phyloP scores from a whole-genome alignment of 345 rosid species.

The Eucalyptus pauciflora region DNA sequence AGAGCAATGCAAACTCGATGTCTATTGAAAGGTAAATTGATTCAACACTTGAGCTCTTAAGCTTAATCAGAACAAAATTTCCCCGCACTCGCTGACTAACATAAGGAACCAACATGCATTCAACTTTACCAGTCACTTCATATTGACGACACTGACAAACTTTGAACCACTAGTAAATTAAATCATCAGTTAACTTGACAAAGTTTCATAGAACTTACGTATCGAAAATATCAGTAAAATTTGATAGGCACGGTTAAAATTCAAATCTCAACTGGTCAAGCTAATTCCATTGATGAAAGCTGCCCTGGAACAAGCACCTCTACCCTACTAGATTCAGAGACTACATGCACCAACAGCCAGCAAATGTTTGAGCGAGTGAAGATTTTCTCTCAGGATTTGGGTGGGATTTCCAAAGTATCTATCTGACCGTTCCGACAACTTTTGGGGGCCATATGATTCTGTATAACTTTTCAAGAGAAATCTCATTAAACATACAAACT shows the following conservation, averaged over 20 bases:
- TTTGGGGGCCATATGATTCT: background rate
- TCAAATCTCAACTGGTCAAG: background rate
- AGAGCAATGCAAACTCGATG: background rate
- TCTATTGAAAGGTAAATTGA: background rate
- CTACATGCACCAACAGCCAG: slow-evolving; percentile 11
- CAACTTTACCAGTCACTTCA: background rate
- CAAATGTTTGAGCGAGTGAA: slow-evolving; percentile 23
- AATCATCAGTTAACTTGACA: background rate
- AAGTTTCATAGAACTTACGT: background rate
- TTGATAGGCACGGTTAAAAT: background rate
- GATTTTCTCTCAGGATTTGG: slow-evolving; percentile 42
- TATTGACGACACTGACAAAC: background rate
- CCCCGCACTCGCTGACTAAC: background rate
- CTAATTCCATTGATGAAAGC: slow-evolving; percentile 1
- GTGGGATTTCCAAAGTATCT: slow-evolving; percentile 2
- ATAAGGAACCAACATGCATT: background rate
- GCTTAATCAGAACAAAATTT: background rate
- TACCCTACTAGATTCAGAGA: slow-evolving; percentile 12
- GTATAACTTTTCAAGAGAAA: too few relatives aligned
- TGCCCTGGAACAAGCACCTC: slow-evolving; percentile 12
- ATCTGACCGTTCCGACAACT: background rate
- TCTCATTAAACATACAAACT: too few relatives aligned
- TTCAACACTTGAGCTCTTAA: background rate
- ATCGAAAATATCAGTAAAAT: background rate
- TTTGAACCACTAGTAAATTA: background rate